Conservation (phyloP, 148 eudicot genomes). For the Salicornia ramosissima region DNA sequence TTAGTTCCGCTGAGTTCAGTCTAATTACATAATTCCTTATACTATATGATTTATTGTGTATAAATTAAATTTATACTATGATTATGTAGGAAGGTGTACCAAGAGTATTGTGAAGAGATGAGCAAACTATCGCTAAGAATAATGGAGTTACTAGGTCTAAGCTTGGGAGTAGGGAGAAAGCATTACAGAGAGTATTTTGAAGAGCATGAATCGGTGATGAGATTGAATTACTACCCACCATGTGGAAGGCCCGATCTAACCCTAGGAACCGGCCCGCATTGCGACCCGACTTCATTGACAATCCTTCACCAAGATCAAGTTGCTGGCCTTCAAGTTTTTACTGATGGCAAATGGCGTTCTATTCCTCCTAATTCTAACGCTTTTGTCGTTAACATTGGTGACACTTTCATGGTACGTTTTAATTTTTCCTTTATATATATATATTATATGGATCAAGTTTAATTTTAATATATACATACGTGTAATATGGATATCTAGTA, state of each 20-base stretch:
- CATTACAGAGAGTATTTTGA: constrained; percentile 41
- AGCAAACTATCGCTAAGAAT: constrained; percentile 56
- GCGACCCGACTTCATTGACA: constrained; percentile 64
- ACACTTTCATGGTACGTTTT: constrained; percentile 59
- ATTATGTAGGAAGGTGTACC: constrained; percentile 48
- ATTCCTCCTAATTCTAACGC: constrained; percentile 44
- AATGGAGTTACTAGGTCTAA: constrained; percentile 55
- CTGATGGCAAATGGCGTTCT: constrained; percentile 50
- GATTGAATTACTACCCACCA: constrained; percentile 66
- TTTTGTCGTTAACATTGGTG: too few species aligned
- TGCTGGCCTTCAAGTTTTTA: constrained; percentile 66
- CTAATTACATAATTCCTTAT: too few species aligned
- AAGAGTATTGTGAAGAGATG: constrained; percentile 64
- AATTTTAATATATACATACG: too few species aligned
- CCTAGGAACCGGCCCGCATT: constrained; percentile 67
- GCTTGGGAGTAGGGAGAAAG: constrained; percentile 40
- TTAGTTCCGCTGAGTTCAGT: too few species aligned
- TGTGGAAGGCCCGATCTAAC: constrained; percentile 62
- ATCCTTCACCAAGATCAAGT: constrained; percentile 73
- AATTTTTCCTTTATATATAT: constrained; percentile 3
- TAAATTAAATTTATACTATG: too few species aligned
- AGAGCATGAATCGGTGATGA: constrained; percentile 54
- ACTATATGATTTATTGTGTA: too few species aligned
- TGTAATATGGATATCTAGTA: neutral
- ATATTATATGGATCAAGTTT: neutral